These are phyloP conservation scores for Leccinum barrowsii DNA, from an alignment of 768 basidiomycete genomes.

Conservation along the genomic window DNA sequence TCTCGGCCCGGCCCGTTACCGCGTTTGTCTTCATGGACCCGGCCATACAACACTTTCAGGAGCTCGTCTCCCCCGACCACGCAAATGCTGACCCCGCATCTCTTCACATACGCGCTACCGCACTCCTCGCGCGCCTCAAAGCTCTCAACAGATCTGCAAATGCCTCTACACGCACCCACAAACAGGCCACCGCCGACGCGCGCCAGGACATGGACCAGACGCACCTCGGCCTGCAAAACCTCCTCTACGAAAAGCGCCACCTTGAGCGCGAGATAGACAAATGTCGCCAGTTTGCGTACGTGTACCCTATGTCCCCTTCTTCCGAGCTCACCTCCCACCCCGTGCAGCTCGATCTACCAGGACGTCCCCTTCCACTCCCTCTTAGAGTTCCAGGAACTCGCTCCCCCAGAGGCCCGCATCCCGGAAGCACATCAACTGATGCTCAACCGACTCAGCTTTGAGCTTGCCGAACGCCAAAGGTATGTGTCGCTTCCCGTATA, in stretches of 20 bases:
- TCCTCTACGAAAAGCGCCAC: constrained; percentile 86
- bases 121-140: constrained; percentile 78
- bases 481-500: constrained; percentile 28
- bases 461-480: constrained; percentile 87
- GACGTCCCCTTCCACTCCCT: constrained; percentile 73
- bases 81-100: constrained; percentile 42
- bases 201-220: constrained; percentile 89
- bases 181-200: constrained; percentile 68
- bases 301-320: constrained; percentile 7
- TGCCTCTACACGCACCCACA: constrained; percentile 64
- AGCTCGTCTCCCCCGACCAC: constrained; percentile 52
- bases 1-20: constrained; percentile 8
- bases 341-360: constrained; percentile 77
- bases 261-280: constrained; percentile 90
- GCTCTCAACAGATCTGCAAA: constrained; percentile 74
- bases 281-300: constrained; percentile 88
- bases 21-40: constrained; percentile 32
- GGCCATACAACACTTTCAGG: constrained; percentile 59
- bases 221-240: constrained; percentile 80
- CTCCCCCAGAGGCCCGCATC: constrained; percentile 64
- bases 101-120: constrained; percentile 63
- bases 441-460: constrained; percentile 84
- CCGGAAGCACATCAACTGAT: constrained; percentile 78
- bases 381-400: constrained; percentile 64
- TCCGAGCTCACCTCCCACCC: not conserved